These are phyloP conservation scores for Candida xiaguanensis DNA, from an alignment of 805 yeast species.

Conservation along the genomic window DNA sequence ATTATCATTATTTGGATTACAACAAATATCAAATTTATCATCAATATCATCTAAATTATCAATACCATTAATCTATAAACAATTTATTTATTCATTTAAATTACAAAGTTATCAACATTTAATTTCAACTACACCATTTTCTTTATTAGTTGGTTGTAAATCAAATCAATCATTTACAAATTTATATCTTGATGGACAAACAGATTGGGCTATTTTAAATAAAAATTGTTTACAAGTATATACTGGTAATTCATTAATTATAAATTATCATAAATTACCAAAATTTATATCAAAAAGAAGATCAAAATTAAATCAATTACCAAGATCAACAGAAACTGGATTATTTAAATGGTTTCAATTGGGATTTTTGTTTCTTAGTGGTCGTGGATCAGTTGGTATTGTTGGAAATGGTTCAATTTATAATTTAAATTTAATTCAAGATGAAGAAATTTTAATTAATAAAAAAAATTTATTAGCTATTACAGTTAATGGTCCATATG, in stretches of 20 bases:
- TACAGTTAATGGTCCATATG: slow-evolving; percentile 47
- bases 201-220: slow-evolving; percentile 60
- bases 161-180: slow-evolving; percentile 39
- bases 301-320: slow-evolving; percentile 16
- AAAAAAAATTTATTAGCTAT: slow-evolving; percentile 46
- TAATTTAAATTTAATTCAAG: slow-evolving; percentile 39
- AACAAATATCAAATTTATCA: slow-evolving; percentile 14
- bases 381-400: slow-evolving; percentile 55
- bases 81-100: slow-evolving; percentile 40
- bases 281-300: slow-evolving; percentile 30
- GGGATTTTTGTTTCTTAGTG: slow-evolving; percentile 49
- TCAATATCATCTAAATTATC: slow-evolving; percentile 24
- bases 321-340: slow-evolving; percentile 36
- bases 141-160: slow-evolving; percentile 39
- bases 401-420: slow-evolving; percentile 55
- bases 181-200: slow-evolving; percentile 51
- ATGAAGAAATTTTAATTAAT: slow-evolving; percentile 48
- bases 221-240: slow-evolving; percentile 47
- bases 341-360: slow-evolving; percentile 27
- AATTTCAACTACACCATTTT: slow-evolving; percentile 45
- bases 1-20: slow-evolving; percentile 41
- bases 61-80: slow-evolving; percentile 34
- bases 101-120: slow-evolving; percentile 45
- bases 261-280: slow-evolving; percentile 40
- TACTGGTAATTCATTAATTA: slow-evolving; percentile 48